phyloP scores from a whole-genome alignment of 768 basidiomycete genomes.

The Podaxis sp. region DNA sequence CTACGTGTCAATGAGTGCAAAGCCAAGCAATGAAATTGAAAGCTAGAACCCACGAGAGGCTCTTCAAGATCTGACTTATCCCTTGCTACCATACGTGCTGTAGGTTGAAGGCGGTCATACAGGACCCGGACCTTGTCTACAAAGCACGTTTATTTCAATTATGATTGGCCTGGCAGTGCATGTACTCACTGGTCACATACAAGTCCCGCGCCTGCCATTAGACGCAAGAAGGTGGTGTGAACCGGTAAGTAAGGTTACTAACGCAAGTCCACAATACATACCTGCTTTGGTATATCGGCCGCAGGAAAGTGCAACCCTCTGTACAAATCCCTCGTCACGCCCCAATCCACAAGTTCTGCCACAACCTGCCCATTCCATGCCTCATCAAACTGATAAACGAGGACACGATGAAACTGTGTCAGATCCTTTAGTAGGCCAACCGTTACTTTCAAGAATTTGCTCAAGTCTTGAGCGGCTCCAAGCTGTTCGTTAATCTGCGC shows the following conservation, averaged over 20 bases:
- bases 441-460: constrained; percentile 68
- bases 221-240: not conserved
- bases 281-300: constrained; percentile 67
- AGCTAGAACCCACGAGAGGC: constrained; percentile 50
- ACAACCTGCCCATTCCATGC: constrained; percentile 78
- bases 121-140: constrained; percentile 75
- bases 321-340: constrained; percentile 69
- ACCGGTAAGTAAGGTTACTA: not conserved
- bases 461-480: constrained; percentile 60
- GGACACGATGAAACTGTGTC: constrained; percentile 77
- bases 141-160: not conserved
- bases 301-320: constrained; percentile 74
- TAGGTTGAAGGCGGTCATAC: constrained; percentile 71
- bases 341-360: constrained; percentile 80
- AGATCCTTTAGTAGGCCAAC: constrained; percentile 75
- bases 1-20: constrained; percentile 26
- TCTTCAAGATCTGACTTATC: constrained; percentile 60
- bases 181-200: constrained; percentile 60
- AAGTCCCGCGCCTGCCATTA: constrained; percentile 56
- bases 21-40: not conserved
- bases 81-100: constrained; percentile 71
- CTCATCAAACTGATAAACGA: constrained; percentile 84
- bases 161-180: not conserved
- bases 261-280: constrained; percentile 20
- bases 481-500: constrained; percentile 82